These are phyloP conservation scores for Cinchona pubescens DNA, from an alignment of 257 asterid species.

Conservation along the genomic window DNA sequence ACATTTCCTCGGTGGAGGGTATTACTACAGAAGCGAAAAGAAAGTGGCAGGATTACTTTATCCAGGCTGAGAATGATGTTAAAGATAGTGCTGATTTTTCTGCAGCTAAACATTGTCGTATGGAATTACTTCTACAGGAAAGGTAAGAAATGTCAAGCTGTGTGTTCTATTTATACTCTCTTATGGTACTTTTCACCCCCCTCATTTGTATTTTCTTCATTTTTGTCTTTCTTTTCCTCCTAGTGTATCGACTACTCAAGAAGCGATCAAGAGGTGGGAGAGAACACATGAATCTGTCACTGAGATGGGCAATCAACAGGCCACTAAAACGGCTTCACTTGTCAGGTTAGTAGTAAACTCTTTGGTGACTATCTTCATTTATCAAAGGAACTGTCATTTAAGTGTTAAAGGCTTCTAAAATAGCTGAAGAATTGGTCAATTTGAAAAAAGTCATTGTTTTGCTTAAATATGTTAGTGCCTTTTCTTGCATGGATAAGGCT, in stretches of 20 bases:
- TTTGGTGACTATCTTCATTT: background rate
- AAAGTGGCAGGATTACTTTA: constrained; percentile 77
- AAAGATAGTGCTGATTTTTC: constrained; percentile 70
- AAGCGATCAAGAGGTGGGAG: constrained; percentile 48
- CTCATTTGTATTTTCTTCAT: constrained; percentile 2
- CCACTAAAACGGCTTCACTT: constrained; percentile 42
- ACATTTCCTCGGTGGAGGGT: constrained; percentile 56
- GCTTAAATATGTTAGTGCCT: background rate
- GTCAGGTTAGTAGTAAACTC: constrained; percentile 43
- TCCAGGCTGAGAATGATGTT: constrained; percentile 44
- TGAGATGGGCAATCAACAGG: constrained; percentile 55
- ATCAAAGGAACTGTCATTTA: background rate
- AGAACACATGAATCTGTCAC: constrained; percentile 46
- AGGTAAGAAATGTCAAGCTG: constrained; percentile 43
- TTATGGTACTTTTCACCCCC: background rate
- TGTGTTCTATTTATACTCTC: constrained; percentile 4
- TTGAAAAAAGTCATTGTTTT: background rate
- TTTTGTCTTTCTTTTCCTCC: constrained; percentile 8
- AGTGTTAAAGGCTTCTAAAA: background rate
- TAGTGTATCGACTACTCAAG: constrained; percentile 59
- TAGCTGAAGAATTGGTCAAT: background rate
- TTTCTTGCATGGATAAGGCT: background rate
- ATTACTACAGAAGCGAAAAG: constrained; percentile 72
- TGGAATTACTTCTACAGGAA: constrained; percentile 67
- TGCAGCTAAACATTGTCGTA: constrained; percentile 81